phyloP scores from a whole-genome alignment of 2,329 filamentous ascomycete genomes.

The Cladosporium sp. region DNA sequence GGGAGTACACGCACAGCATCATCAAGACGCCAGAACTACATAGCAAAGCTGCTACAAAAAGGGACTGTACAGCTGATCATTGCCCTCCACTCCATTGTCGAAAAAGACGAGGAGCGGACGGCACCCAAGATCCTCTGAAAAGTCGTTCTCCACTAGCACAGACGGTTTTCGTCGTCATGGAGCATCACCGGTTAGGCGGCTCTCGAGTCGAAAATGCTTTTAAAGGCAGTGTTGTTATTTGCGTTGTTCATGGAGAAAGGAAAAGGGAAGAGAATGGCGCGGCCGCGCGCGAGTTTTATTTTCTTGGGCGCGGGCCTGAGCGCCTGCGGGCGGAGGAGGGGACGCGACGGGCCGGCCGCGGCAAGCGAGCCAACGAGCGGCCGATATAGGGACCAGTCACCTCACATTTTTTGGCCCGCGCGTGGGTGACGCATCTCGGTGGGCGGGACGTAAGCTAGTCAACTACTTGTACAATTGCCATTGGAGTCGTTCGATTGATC shows the following conservation, averaged over 20 bases:
- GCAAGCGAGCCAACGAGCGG: not conserved
- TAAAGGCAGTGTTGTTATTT: constrained; percentile 33
- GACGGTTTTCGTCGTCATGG: constrained; percentile 37
- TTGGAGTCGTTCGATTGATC: not conserved
- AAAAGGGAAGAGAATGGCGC: constrained; percentile 12
- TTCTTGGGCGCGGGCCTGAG: not conserved
- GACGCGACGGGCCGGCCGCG: not conserved
- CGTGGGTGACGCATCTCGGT: constrained; percentile 4
- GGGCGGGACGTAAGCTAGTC: not conserved
- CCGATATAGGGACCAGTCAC: not conserved
- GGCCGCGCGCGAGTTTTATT: constrained; percentile 5
- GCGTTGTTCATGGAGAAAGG: constrained; percentile 30
- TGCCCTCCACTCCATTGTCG: constrained; percentile 31
- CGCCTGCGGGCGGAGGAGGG: not conserved
- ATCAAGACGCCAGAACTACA: not conserved
- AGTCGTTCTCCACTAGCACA: constrained; percentile 32
- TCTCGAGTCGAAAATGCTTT: constrained; percentile 37
- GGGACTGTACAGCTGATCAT: constrained; percentile 33
- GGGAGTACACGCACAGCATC: too few relatives aligned
- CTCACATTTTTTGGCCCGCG: constrained; percentile 8
- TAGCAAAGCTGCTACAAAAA: not conserved
- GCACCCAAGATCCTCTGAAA: constrained; percentile 34
- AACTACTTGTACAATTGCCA: constrained; percentile 1
- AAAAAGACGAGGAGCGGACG: constrained; percentile 21
- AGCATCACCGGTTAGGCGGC: constrained; percentile 28